A percentile compares a stretch with the other conserved stretches of the same genome.
Conservation (phyloP, 768 basidiomycete species). For the Boletus patriciae region DNA sequence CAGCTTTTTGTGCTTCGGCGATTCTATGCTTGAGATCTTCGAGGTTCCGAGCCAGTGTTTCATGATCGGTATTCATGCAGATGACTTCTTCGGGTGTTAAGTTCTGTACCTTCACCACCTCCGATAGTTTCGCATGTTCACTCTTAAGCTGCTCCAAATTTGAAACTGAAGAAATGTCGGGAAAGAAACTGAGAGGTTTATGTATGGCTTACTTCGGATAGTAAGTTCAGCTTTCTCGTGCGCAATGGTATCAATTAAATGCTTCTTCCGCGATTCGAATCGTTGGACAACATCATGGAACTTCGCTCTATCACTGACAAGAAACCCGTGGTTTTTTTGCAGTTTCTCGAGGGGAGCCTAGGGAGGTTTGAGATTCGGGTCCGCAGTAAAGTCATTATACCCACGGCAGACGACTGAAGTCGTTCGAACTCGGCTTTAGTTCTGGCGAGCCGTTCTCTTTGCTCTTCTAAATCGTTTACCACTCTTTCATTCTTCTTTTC, state of each 20-base stretch:
- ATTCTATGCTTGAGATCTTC: conserved; percentile 78
- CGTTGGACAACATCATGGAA: conserved; percentile 73
- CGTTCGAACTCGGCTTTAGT: conserved; percentile 54
- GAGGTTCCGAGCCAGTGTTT: conserved; percentile 67
- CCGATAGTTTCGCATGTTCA: conserved; percentile 62
- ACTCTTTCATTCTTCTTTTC: conserved; percentile 74
- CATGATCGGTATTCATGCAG: conserved; percentile 89
- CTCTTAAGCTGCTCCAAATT: conserved; percentile 61
- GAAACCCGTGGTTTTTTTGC: conserved; percentile 57
- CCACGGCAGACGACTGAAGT: conserved; percentile 62
- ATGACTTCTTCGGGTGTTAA: conserved; percentile 88
- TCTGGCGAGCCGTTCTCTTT: conserved; percentile 47
- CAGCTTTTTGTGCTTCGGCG: conserved; percentile 65
- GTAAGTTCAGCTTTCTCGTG: conserved; percentile 65
- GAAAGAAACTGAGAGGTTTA: not conserved
- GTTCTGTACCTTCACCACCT: conserved; percentile 82
- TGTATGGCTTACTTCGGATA: conserved; percentile 46
- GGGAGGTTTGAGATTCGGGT: not conserved
- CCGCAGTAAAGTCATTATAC: conserved; percentile 3
- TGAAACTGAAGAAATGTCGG: conserved; percentile 41
- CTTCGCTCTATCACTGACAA: conserved; percentile 75
- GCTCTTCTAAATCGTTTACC: conserved; percentile 59
- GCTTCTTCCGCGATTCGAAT: conserved; percentile 67
- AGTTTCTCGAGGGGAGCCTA: conserved; percentile 66
- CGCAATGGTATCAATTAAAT: conserved; percentile 63